Conservation (phyloP, 768 basidiomycete species). For the Kockovaella imperatae region DNA sequence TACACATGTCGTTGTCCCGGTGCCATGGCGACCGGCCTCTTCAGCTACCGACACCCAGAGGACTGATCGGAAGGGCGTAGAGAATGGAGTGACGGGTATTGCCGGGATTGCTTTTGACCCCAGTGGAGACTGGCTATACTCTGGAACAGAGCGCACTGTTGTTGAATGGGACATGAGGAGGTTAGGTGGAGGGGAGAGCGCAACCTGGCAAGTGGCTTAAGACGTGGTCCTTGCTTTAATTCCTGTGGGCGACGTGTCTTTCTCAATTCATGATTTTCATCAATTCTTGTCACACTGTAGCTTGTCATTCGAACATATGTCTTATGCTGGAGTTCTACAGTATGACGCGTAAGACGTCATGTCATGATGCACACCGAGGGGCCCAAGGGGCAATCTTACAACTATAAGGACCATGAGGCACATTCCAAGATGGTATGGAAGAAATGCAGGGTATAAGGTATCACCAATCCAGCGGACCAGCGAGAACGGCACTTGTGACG, state of each 20-base stretch:
- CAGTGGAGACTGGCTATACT: constrained; percentile 59
- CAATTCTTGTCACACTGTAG: too few species aligned
- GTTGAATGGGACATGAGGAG: constrained; percentile 66
- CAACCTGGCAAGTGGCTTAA: constrained; percentile 27
- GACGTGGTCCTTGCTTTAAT: not conserved
- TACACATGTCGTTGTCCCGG: constrained; percentile 35
- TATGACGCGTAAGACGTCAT: too few species aligned
- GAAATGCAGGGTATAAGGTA: constrained; percentile 1
- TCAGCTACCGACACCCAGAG: not conserved
- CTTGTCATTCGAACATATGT: too few species aligned
- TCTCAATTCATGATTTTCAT: too few species aligned
- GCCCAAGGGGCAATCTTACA: too few species aligned
- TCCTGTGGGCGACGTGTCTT: too few species aligned
- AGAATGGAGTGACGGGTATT: constrained; percentile 45
- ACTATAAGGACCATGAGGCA: too few species aligned
- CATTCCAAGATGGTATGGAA: not conserved
- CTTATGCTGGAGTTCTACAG: too few species aligned
- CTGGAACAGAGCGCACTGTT: constrained; percentile 58
- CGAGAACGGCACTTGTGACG: constrained; percentile 1
- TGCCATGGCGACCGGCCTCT: constrained; percentile 20
- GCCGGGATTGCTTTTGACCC: constrained; percentile 72
- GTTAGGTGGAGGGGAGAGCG: constrained; percentile 15
- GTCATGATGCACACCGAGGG: too few species aligned
- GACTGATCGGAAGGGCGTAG: constrained; percentile 18
- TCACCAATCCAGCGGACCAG: constrained; percentile 4